Conservation (phyloP, 306 rosid genomes). For the Astragalus membranaceus region DNA sequence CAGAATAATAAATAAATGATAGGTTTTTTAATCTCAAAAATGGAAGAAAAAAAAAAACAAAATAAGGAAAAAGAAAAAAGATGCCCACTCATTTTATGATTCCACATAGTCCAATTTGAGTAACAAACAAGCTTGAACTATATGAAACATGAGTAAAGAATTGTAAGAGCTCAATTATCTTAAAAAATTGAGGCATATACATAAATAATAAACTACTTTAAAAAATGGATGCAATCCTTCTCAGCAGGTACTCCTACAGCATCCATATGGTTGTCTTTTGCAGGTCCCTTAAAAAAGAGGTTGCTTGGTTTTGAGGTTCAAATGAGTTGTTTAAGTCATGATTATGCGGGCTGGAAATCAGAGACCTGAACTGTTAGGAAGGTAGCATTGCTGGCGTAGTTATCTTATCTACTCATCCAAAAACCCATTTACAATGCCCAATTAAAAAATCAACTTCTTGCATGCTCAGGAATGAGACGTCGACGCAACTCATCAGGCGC, state of each 20-base stretch:
- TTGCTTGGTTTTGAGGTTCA: conserved; percentile 24
- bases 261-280: conserved; percentile 29
- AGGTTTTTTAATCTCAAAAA: neutral
- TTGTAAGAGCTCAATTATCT: conserved; percentile 28
- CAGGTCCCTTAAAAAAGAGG: conserved; percentile 25
- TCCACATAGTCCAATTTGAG: conserved; percentile 19
- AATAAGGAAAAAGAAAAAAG: neutral
- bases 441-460: conserved; percentile 28
- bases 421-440: conserved; percentile 28
- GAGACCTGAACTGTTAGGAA: conserved; percentile 22
- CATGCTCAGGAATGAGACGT: conserved; percentile 88
- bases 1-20: neutral
- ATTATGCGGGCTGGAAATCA: conserved; percentile 25
- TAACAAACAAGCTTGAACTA: conserved; percentile 20
- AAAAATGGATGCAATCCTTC: conserved; percentile 25
- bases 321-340: conserved; percentile 14
- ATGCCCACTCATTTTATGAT: conserved; percentile 35
- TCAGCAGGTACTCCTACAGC: conserved; percentile 32
- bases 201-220: conserved; percentile 22
- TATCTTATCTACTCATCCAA: conserved; percentile 47
- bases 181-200: conserved; percentile 23
- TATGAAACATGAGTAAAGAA: conserved; percentile 29
- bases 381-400: conserved; percentile 35
- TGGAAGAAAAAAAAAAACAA: neutral
- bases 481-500: conserved; percentile 70